Evolutionary conservation across 148 eudicot species (phyloP), one percentile per base, ranked within the genome.

Genomic region (Vaccinium darrowii): DNA sequence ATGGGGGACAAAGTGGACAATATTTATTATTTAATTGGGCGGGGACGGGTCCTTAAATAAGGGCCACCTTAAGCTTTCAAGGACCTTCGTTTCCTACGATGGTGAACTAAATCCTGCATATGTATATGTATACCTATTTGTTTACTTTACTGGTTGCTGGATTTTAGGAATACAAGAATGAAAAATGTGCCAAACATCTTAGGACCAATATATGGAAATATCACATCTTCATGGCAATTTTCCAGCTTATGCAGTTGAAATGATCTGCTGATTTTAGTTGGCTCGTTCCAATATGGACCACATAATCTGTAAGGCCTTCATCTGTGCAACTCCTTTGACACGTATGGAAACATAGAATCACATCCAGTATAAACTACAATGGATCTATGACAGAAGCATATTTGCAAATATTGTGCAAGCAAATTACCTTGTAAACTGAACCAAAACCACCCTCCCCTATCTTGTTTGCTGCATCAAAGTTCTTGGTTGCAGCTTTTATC

Each of bases 391-490:
- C 39, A 52, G 19, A 39, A 47, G 43, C 39, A 81, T 52, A 53
- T 15, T 3, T 63, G 36, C 36, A 57, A 36, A 36, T 8, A 7
- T 4, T 36, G 7, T 5, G 33, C 49, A 83, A 15, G 3, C 23
- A 86, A 54, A 81, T 43, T 83, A 91, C 93, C 93, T 90, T 92
- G 85, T 90, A 90, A 81, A 92, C 93, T 8, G 88, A 67, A 82
- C 93, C 93, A 84, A 92, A 92, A 76, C 93, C 93, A 79, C 93
- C 93, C 84, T 92, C 93, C 36, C 93, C 93, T 62, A 92, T 57
- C 90, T 90, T 92, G 90, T 92, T 89, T 63, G 76, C 89, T 10
- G 91, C 87, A 87, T 92, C 93, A 73, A 92, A 92, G 88, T 90
- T 92, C 79, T 85, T 90, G 27, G 92, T 90, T 75, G 92, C 93